phyloP scores from a whole-genome alignment of 345 rosid species.

The Hevea brasiliensis region DNA sequence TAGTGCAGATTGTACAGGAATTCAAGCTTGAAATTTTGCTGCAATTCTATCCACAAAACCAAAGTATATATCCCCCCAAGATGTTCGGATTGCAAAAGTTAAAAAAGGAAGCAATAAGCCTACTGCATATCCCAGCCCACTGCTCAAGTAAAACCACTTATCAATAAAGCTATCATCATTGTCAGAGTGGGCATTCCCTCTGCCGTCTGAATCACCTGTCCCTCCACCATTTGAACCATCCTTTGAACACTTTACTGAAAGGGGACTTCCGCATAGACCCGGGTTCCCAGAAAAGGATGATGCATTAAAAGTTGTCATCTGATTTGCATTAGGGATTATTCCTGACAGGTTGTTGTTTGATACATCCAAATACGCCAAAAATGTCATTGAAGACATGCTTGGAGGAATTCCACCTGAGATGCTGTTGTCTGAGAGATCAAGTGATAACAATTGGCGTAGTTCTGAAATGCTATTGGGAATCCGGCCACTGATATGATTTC shows the following conservation, averaged over 20 bases:
- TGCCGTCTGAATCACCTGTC: neutral
- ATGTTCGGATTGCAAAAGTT: constrained; percentile 17
- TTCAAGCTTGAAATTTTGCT: neutral
- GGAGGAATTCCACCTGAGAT: constrained; percentile 45
- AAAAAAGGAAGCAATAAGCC: constrained; percentile 34
- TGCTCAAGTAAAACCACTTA: constrained; percentile 45
- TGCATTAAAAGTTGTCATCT: constrained; percentile 34
- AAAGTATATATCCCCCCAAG: constrained; percentile 36
- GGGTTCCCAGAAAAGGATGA: constrained; percentile 42
- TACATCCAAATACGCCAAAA: constrained; percentile 36
- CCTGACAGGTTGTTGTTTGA: constrained; percentile 40
- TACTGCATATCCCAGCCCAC: constrained; percentile 44
- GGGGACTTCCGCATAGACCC: constrained; percentile 43
- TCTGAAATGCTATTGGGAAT: constrained; percentile 37
- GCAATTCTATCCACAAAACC: constrained; percentile 29
- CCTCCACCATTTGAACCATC: constrained; percentile 19
- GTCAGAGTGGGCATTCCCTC: neutral
- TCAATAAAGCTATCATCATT: constrained; percentile 23
- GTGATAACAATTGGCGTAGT: constrained; percentile 39
- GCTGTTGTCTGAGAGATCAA: constrained; percentile 47
- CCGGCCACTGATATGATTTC: constrained; percentile 31
- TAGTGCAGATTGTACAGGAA: too few relatives aligned
- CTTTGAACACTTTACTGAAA: constrained; percentile 20
- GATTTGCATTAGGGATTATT: constrained; percentile 33
- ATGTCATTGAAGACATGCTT: constrained; percentile 35